phyloP scores from a whole-genome alignment of 345 rosid species.

The Bretschneidera sinensis region DNA sequence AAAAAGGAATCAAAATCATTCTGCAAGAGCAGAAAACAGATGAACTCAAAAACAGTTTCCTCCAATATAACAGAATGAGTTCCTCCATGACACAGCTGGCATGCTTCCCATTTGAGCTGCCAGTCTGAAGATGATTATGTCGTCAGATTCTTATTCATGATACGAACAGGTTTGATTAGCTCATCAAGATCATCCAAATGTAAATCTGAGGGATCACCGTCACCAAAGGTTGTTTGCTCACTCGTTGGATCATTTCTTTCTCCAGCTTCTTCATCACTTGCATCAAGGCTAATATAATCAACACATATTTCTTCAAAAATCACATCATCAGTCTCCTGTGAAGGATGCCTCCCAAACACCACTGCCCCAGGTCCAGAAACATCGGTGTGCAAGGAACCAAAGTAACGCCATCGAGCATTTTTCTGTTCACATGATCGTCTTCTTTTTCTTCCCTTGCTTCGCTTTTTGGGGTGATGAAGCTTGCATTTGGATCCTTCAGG shows the following conservation, averaged over 20 bases:
- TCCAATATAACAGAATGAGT: not conserved
- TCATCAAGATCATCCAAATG: slow-evolving; percentile 40
- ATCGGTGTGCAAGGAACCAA: slow-evolving; percentile 33
- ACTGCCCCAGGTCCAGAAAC: slow-evolving; percentile 29
- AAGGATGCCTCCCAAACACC: slow-evolving; percentile 23
- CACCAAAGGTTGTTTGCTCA: slow-evolving; percentile 23
- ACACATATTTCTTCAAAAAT: slow-evolving; percentile 28
- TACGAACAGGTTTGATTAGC: slow-evolving; percentile 54
- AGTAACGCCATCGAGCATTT: slow-evolving; percentile 59
- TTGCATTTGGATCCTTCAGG: slow-evolving; percentile 80
- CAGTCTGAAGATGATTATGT: too few species aligned
- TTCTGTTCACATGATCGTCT: slow-evolving; percentile 45
- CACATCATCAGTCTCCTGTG: slow-evolving; percentile 18
- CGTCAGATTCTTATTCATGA: slow-evolving; percentile 24
- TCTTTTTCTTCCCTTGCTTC: slow-evolving; percentile 55
- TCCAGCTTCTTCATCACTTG: slow-evolving; percentile 42
- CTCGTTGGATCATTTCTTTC: slow-evolving; percentile 22
- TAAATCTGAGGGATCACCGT: slow-evolving; percentile 29
- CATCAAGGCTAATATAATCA: slow-evolving; percentile 57
- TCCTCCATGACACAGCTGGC: not conserved
- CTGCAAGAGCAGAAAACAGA: not conserved
- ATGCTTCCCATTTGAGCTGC: too few species aligned
- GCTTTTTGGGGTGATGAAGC: slow-evolving; percentile 82
- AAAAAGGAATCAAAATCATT: not conserved
- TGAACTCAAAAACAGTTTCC: not conserved